Percentiles rank a stretch among this genome's conserved stretches.
Evolutionary conservation across 2,329 filamentous ascomycete genomes (phyloP).

Genomic region (Fusarium proliferatum): DNA sequence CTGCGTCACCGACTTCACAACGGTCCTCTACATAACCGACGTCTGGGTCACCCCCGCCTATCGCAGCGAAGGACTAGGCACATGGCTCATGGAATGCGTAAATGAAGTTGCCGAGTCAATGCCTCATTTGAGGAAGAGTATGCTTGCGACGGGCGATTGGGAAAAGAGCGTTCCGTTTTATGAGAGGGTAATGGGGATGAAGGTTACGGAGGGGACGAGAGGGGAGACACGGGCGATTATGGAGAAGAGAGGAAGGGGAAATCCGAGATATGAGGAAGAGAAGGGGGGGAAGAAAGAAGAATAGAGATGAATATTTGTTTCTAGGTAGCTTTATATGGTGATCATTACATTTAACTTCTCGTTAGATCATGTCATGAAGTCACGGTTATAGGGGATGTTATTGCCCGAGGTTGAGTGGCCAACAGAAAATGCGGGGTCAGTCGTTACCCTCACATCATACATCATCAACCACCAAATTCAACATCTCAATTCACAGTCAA

Average conservation of each 20-base stretch:
- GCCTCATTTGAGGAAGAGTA: constrained; percentile 64
- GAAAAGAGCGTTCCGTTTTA: constrained; percentile 49
- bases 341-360: too few species aligned
- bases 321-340: rapidly evolving
- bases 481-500: not conserved
- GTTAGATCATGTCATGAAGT: not conserved
- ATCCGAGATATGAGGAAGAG: constrained; percentile 28
- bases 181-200: constrained; percentile 48
- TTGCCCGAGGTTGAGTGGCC: not conserved
- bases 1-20: constrained; percentile 73
- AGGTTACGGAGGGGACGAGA: constrained; percentile 33
- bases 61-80: constrained; percentile 68
- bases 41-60: constrained; percentile 68
- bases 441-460: not conserved
- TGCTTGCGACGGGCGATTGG: constrained; percentile 59
- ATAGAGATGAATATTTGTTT: not conserved
- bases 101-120: constrained; percentile 63
- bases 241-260: constrained; percentile 39
- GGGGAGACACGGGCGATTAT: constrained; percentile 40
- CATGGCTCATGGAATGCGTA: constrained; percentile 69
- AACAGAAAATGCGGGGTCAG: not conserved
- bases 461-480: too few species aligned
- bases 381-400: not conserved
- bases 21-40: constrained; percentile 71
- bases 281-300: not conserved